Evolutionary conservation across 345 rosid species (phyloP).

Genomic region (Eucalyptus regnans): DNA sequence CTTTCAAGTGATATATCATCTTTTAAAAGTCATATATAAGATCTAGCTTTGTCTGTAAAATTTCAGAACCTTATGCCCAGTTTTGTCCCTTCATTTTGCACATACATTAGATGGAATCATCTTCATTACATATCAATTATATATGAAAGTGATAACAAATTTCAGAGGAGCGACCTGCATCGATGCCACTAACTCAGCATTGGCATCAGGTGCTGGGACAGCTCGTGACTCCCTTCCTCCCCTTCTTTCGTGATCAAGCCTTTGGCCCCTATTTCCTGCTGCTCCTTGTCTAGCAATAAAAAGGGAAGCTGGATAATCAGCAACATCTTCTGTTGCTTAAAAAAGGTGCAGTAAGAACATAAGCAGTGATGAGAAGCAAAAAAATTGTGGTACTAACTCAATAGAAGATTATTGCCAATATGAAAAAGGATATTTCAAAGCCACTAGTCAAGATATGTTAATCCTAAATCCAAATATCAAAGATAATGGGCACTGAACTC

Average conservation of each 20-base stretch:
- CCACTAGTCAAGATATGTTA: neutral
- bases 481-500: neutral
- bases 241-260: conserved; percentile 55
- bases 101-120: neutral
- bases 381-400: neutral
- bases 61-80: neutral
- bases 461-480: neutral
- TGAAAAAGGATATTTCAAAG: neutral
- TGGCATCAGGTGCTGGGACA: conserved; percentile 91
- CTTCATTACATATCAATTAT: neutral
- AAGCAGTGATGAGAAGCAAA: neutral
- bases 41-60: neutral
- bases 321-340: neutral
- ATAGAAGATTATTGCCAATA: neutral
- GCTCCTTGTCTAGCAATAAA: conserved; percentile 56
- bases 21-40: neutral
- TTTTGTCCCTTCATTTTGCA: neutral
- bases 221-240: conserved; percentile 87
- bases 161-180: conserved; percentile 51
- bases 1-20: neutral
- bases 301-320: neutral
- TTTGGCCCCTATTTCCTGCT: conserved; percentile 63
- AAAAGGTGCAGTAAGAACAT: neutral
- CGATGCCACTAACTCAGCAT: conserved; percentile 75
- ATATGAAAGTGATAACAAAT: neutral